Evolutionary conservation across 495 filamentous ascomycete species (phyloP).

Genomic region (Tuber calosporum): DNA sequence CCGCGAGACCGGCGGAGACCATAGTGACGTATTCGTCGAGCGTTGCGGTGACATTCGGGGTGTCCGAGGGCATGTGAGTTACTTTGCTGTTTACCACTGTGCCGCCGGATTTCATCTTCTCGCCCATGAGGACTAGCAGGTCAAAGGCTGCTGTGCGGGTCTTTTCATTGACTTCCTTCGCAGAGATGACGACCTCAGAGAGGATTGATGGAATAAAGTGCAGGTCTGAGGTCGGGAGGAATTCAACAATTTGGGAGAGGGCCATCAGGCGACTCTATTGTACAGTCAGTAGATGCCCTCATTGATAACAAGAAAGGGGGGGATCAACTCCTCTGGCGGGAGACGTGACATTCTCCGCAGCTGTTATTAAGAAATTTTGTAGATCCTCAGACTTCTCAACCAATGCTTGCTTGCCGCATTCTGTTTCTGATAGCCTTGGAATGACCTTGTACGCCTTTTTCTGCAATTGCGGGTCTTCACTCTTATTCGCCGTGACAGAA

Average conservation of each 20-base stretch:
- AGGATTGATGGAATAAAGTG: conserved; percentile 89
- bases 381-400: conserved; percentile 64
- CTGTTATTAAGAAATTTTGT: conserved; percentile 67
- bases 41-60: conserved; percentile 65
- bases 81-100: conserved; percentile 76
- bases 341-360: conserved; percentile 70
- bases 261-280: conserved; percentile 69
- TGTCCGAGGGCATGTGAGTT: conserved; percentile 69
- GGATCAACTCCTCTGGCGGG: conserved; percentile 54
- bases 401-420: conserved; percentile 64
- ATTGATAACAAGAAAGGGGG: neutral
- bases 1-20: conserved; percentile 90
- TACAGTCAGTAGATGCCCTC: conserved; percentile 15
- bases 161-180: conserved; percentile 95
- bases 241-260: conserved; percentile 67
- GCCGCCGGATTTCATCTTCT: conserved; percentile 67
- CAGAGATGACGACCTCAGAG: conserved; percentile 85
- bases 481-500: conserved; percentile 64
- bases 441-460: conserved; percentile 99
- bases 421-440: conserved; percentile 73
- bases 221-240: conserved; percentile 64
- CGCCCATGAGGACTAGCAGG: conserved; percentile 78
- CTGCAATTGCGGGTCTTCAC: conserved; percentile 84
- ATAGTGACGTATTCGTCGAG: conserved; percentile 97
- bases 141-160: conserved; percentile 83